These are phyloP conservation scores for Dysphania ambrosioides DNA, from an alignment of 148 eudicot species.

Conservation along the genomic window DNA sequence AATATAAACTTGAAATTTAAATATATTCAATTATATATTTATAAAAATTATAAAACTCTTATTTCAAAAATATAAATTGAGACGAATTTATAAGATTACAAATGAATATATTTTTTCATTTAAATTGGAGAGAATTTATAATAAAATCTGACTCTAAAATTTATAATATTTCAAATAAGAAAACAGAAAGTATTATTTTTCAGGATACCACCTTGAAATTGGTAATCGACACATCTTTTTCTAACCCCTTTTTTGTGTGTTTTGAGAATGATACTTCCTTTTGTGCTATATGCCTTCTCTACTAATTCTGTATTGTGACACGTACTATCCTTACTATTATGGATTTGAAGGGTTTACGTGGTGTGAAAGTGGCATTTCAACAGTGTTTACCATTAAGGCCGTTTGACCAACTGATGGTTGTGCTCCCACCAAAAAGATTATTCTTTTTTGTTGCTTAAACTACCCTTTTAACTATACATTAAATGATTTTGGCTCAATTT, in stretches of 20 bases:
- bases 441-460: not conserved
- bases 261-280: not conserved
- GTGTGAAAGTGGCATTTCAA: constrained; percentile 35
- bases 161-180: too few relatives aligned
- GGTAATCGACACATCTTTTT: constrained; percentile 34
- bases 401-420: constrained; percentile 62
- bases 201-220: constrained; percentile 88
- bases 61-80: too few relatives aligned
- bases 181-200: constrained; percentile 93
- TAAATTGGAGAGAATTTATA: too few relatives aligned
- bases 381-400: constrained; percentile 51
- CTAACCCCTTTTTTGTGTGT: not conserved
- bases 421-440: constrained; percentile 66
- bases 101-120: too few relatives aligned
- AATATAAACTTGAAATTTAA: too few relatives aligned
- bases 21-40: too few relatives aligned
- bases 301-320: constrained; percentile 9
- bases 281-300: not conserved
- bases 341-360: constrained; percentile 48
- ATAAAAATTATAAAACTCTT: too few relatives aligned
- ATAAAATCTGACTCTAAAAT: too few relatives aligned
- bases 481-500: too few relatives aligned
- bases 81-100: too few relatives aligned
- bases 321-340: constrained; percentile 55
- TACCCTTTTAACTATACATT: not conserved